Percentiles rank a stretch among this genome's conserved stretches.
Conservation (phyloP, 73 alveolate genomes). For the Tetrahymena malaccensis region DNA sequence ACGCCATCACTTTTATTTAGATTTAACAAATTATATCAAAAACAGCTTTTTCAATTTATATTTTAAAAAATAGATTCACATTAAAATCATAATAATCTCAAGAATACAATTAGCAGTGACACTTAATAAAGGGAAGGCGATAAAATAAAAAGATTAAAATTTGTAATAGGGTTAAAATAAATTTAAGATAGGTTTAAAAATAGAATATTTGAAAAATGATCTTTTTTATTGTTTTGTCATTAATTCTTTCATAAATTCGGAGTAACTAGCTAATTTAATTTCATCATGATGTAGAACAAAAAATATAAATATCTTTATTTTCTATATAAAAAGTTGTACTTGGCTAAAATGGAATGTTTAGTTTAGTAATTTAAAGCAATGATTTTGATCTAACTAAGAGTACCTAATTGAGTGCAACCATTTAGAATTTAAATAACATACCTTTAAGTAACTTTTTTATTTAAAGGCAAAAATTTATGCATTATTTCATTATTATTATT, state of each 20-base stretch:
- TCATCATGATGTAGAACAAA: neutral
- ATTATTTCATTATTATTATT: neutral
- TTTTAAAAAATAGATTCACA: neutral
- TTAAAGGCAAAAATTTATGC: neutral
- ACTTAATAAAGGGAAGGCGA: too few relatives aligned
- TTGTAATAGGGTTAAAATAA: neutral
- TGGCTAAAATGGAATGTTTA: neutral
- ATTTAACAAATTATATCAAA: neutral
- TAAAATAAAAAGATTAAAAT: too few relatives aligned
- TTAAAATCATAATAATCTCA: neutral
- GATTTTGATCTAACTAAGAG: neutral
- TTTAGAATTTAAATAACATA: neutral
- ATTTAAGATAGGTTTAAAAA: neutral
- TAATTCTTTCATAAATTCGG: neutral
- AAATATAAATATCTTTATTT: too few relatives aligned
- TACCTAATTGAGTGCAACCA: neutral
- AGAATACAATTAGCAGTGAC: too few relatives aligned
- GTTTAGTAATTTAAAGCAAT: neutral
- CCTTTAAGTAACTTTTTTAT: neutral
- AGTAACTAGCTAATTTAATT: neutral
- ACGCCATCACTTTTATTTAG: neutral
- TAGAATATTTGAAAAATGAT: neutral
- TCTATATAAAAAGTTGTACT: neutral
- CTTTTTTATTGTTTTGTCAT: too few relatives aligned
- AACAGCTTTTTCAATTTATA: neutral